Percentiles rank a stretch among this genome's conserved stretches.
Conservation (phyloP, 805 yeast genomes). For the Naumovozyma dairenensis region DNA sequence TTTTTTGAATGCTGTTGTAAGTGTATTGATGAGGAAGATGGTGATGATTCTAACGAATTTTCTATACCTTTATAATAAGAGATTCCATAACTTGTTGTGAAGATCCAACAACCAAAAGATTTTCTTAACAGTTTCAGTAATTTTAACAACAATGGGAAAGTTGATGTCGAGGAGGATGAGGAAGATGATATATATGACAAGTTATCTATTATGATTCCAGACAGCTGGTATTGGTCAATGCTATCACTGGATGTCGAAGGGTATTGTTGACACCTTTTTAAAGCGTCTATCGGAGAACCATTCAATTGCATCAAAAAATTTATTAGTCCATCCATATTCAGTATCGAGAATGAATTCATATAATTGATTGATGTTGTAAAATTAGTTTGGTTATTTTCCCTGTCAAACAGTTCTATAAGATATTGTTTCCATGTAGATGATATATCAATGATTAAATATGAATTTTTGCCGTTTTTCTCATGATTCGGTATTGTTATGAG, state of each 20-base stretch:
- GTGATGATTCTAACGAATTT: conserved; percentile 6
- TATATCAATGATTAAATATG: conserved; percentile 17
- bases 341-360: conserved; percentile 16
- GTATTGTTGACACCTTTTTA: conserved; percentile 14
- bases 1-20: conserved; percentile 5
- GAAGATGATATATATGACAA: conserved; percentile 20
- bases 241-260: neutral
- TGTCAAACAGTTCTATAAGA: conserved; percentile 1
- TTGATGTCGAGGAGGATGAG: conserved; percentile 1
- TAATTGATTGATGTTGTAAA: too few relatives aligned
- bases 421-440: conserved; percentile 14
- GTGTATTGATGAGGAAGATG: too few relatives aligned
- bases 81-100: conserved; percentile 20
- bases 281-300: conserved; percentile 17
- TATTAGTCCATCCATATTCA: conserved; percentile 15
- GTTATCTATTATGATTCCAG: conserved; percentile 27
- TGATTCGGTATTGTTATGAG: conserved; percentile 3
- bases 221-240: conserved; percentile 9
- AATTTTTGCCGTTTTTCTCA: conserved; percentile 1
- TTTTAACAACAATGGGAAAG: conserved; percentile 12
- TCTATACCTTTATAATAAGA: conserved; percentile 25
- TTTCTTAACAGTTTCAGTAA: conserved; percentile 14
- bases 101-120: conserved; percentile 23
- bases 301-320: conserved; percentile 17
- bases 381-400: conserved; percentile 2